These are phyloP conservation scores for Pelargonium fulgidum DNA, from an alignment of 441 rosid species.

Conservation along the genomic window DNA sequence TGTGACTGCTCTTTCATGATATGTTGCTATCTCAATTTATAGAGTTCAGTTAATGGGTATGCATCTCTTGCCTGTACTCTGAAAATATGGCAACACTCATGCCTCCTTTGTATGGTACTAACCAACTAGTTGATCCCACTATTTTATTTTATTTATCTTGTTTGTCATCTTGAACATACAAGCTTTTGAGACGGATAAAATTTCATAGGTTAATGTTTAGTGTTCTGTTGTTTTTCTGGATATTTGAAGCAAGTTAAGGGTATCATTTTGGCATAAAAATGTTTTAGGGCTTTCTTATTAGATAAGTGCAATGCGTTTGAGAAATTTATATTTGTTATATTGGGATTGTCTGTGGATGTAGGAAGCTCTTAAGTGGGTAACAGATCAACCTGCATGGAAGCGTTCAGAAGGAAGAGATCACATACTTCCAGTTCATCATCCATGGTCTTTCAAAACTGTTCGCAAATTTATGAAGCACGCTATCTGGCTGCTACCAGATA, in stretches of 20 bases:
- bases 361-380: conserved; percentile 93
- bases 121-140: too few relatives aligned
- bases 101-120: too few relatives aligned
- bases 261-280: not conserved
- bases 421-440: conserved; percentile 92
- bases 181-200: too few relatives aligned
- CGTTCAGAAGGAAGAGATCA: conserved; percentile 86
- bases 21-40: too few relatives aligned
- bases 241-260: not conserved
- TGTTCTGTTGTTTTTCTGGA: not conserved
- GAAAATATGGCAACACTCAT: too few relatives aligned
- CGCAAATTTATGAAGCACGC: conserved; percentile 75
- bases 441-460: conserved; percentile 94
- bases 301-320: not conserved
- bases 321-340: not conserved
- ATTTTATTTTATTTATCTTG: too few relatives aligned
- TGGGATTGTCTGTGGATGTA: conserved; percentile 22
- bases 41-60: too few relatives aligned
- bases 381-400: conserved; percentile 94
- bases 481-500: conserved; percentile 87
- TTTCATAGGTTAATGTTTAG: not conserved
- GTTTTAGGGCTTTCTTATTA: not conserved
- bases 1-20: too few relatives aligned
- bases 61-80: too few relatives aligned
- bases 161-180: too few relatives aligned